These are phyloP conservation scores for Epicoccum nigrum DNA, from an alignment of 2,329 filamentous ascomycete genomes.

Conservation along the genomic window DNA sequence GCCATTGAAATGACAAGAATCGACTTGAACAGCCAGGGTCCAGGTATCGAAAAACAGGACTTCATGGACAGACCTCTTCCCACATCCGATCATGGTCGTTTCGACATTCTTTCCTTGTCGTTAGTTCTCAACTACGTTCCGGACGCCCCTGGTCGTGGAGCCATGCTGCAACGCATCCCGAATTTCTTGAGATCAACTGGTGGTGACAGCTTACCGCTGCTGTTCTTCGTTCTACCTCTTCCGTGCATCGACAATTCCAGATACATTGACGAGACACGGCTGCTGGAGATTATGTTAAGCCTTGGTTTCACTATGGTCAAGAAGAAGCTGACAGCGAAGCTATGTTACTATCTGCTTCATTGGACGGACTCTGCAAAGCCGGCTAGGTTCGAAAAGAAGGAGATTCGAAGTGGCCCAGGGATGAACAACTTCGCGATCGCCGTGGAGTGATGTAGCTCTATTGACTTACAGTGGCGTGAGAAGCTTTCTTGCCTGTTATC, in stretches of 20 bases:
- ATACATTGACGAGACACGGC: slow-evolving; percentile 75
- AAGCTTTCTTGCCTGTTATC: background rate
- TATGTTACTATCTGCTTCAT: slow-evolving; percentile 89
- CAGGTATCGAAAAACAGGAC: slow-evolving; percentile 84
- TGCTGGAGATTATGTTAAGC: slow-evolving; percentile 75
- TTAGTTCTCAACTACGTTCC: slow-evolving; percentile 95
- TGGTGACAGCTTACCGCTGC: slow-evolving; percentile 57
- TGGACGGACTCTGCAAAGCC: slow-evolving; percentile 47
- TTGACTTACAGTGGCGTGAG: background rate
- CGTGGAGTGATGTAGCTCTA: slow-evolving; percentile 49
- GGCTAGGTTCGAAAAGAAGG: slow-evolving; percentile 69
- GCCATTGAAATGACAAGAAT: slow-evolving; percentile 80
- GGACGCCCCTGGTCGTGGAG: slow-evolving; percentile 72
- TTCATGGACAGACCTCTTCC: slow-evolving; percentile 90
- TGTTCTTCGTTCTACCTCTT: slow-evolving; percentile 89
- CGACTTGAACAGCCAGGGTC: slow-evolving; percentile 85
- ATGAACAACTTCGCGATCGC: slow-evolving; percentile 93
- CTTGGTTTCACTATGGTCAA: slow-evolving; percentile 73
- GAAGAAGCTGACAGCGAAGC: slow-evolving; percentile 78
- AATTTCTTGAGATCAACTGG: slow-evolving; percentile 38
- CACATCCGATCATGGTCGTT: slow-evolving; percentile 63
- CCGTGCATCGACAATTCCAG: slow-evolving; percentile 90
- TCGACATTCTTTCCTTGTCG: slow-evolving; percentile 90
- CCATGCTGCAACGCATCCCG: slow-evolving; percentile 70
- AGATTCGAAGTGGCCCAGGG: slow-evolving; percentile 73